These are phyloP conservation scores for Hypoxylon sp. DNA, from an alignment of 2,329 filamentous ascomycete genomes.

Conservation along the genomic window DNA sequence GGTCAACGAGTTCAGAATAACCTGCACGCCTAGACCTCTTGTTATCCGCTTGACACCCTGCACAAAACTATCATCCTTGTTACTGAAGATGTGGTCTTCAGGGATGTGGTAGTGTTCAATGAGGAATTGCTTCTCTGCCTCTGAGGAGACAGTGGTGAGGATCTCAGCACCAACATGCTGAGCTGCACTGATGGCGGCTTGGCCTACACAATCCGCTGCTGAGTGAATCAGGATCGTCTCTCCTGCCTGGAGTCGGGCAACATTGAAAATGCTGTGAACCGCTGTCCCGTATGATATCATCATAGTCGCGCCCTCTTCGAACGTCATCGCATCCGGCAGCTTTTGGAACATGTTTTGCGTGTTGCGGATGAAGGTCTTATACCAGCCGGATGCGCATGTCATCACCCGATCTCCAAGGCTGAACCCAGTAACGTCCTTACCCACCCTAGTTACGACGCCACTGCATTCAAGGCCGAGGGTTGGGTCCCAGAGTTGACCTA, in stretches of 20 bases:
- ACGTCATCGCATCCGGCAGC: conserved; percentile 49
- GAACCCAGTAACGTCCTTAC: conserved; percentile 48
- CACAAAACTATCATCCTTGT: conserved; percentile 50
- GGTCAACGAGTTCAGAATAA: conserved; percentile 49
- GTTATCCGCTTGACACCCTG: conserved; percentile 52
- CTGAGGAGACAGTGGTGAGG: conserved; percentile 49
- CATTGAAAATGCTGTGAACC: conserved; percentile 50
- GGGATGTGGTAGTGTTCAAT: conserved; percentile 48
- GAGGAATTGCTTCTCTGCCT: conserved; percentile 50
- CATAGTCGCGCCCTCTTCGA: conserved; percentile 49
- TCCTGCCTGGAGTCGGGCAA: conserved; percentile 48
- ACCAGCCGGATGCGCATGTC: conserved; percentile 49
- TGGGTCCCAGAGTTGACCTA: conserved; percentile 51
- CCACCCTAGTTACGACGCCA: conserved; percentile 47
- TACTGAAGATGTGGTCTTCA: conserved; percentile 51
- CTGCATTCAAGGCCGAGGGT: conserved; percentile 51
- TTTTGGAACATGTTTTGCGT: conserved; percentile 50
- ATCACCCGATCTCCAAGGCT: conserved; percentile 48
- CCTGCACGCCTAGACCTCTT: conserved; percentile 48
- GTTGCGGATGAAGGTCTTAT: conserved; percentile 50
- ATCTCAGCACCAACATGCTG: conserved; percentile 50
- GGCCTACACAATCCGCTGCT: conserved; percentile 48
- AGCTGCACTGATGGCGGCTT: conserved; percentile 50
- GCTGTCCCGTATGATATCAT: conserved; percentile 51
- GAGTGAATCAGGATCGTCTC: conserved; percentile 52